Evolutionary conservation across 2,329 filamentous ascomycete species (phyloP).

Genomic region (Neofusicoccum umdonicola): DNA sequence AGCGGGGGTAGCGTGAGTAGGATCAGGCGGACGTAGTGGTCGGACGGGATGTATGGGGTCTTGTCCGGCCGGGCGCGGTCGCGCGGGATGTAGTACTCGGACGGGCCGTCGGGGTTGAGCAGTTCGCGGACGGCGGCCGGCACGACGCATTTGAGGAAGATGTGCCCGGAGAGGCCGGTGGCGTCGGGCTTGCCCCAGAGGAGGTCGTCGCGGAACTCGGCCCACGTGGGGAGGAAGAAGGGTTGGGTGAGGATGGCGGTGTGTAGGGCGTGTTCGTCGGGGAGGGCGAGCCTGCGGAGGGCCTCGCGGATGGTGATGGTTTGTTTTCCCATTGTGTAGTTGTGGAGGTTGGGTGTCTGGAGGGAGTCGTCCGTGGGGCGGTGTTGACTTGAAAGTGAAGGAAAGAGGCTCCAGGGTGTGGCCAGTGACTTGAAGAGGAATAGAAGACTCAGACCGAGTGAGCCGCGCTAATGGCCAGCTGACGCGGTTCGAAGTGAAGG

Average conservation of each 20-base stretch:
- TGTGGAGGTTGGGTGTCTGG: no score
- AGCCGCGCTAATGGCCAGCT: no score
- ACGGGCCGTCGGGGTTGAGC: neutral
- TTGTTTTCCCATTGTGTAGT: no score
- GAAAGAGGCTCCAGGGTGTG: no score
- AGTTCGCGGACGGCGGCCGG: neutral
- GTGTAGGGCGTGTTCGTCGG: neutral
- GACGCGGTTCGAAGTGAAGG: no score
- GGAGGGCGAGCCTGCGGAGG: neutral
- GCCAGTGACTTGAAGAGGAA: no score
- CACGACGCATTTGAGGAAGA: neutral
- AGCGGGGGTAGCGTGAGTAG: neutral
- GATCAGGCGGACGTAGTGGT: neutral
- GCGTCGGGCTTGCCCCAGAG: neutral
- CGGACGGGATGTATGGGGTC: neutral
- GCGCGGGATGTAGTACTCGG: no score
- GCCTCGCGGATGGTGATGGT: no score
- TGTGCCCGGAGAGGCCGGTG: neutral
- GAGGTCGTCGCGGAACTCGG: slow-evolving; percentile 9
- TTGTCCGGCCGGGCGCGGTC: neutral
- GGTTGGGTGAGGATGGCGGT: neutral
- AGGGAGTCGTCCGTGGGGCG: no score
- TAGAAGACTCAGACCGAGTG: no score
- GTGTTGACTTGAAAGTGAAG: no score
- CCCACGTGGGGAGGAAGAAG: neutral